These are phyloP conservation scores for Byssoonygena ceratinophila DNA, from an alignment of 2,329 filamentous ascomycete genomes.

Conservation along the genomic window DNA sequence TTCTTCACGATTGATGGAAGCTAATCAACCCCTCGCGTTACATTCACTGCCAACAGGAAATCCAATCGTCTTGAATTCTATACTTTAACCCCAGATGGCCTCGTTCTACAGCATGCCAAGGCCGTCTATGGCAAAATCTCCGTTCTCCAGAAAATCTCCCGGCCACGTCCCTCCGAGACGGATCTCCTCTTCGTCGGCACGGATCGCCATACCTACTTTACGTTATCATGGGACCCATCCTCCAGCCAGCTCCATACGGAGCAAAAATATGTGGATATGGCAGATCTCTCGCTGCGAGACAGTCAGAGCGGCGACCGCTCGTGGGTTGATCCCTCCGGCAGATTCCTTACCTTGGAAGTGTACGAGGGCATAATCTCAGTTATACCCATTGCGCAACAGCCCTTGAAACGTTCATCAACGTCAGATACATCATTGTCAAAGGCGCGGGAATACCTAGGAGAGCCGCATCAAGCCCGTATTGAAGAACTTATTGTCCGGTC, in stretches of 20 bases:
- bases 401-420: slow-evolving; percentile 24
- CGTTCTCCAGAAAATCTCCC: slow-evolving; percentile 66
- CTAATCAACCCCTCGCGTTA: neutral
- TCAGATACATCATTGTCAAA: slow-evolving; percentile 21
- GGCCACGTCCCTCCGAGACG: slow-evolving; percentile 50
- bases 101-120: slow-evolving; percentile 57
- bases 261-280: slow-evolving; percentile 50
- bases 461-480: slow-evolving; percentile 52
- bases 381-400: slow-evolving; percentile 44
- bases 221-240: slow-evolving; percentile 64
- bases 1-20: neutral
- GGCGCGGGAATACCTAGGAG: slow-evolving; percentile 46
- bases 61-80: slow-evolving; percentile 81
- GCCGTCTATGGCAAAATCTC: slow-evolving; percentile 75
- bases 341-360: slow-evolving; percentile 56
- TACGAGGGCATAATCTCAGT: slow-evolving; percentile 59
- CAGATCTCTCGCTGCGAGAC: slow-evolving; percentile 55
- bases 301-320: slow-evolving; percentile 74
- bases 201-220: slow-evolving; percentile 83
- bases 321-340: slow-evolving; percentile 68
- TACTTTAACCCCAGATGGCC: slow-evolving; percentile 49
- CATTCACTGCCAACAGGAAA: slow-evolving; percentile 47
- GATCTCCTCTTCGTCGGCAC: slow-evolving; percentile 91
- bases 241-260: slow-evolving; percentile 45
- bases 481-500: slow-evolving; percentile 58